Evolutionary conservation across 176 grass and related monocot genomes (phyloP).

Genomic region (Aegilops speltoides): DNA sequence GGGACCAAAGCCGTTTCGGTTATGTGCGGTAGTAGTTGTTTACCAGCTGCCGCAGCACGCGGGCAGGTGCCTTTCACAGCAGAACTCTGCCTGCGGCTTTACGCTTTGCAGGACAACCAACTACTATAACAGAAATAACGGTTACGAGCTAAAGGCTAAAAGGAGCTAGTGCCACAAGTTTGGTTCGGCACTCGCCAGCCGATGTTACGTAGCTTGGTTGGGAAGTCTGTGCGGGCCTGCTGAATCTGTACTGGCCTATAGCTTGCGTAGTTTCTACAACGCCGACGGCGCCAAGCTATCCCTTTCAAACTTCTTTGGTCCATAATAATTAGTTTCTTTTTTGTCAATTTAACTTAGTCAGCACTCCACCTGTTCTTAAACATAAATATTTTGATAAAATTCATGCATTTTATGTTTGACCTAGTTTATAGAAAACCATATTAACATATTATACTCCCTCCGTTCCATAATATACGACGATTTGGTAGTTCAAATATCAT

Average conservation of each 20-base stretch:
- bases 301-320: background rate
- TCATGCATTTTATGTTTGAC: no score
- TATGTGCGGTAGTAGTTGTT: background rate
- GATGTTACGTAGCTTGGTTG: slow-evolving; percentile 14
- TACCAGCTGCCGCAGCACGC: background rate
- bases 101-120: background rate
- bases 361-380: no score
- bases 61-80: background rate
- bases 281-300: background rate
- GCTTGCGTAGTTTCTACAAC: background rate
- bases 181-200: background rate
- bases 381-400: no score
- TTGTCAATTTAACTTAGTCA: background rate
- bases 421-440: no score
- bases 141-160: background rate
- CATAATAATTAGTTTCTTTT: background rate
- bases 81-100: background rate
- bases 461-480: no score
- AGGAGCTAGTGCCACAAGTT: background rate
- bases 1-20: no score
- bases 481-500: no score
- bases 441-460: no score
- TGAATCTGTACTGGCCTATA: background rate
- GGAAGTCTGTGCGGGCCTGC: background rate
- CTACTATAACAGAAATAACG: background rate